phyloP scores from a whole-genome alignment of 108 stramenopile genomes.

The Pseudonitzschia multistriata region DNA sequence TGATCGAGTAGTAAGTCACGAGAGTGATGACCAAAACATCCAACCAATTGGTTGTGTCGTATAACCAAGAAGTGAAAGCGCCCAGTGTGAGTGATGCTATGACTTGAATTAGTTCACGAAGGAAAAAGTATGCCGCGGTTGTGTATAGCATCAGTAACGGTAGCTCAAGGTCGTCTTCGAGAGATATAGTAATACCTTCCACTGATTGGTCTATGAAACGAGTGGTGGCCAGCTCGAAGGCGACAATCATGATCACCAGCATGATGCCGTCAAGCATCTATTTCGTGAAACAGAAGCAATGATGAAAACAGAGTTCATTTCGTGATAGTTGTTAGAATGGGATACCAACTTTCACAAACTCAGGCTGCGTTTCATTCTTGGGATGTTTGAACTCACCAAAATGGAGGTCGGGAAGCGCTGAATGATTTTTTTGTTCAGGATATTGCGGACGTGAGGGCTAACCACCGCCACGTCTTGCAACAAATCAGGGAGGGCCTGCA shows the following conservation, averaged over 20 bases:
- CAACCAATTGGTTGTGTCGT: conserved; percentile 76
- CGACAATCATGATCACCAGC: conserved; percentile 60
- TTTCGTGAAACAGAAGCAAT: neutral
- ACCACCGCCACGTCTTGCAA: conserved; percentile 80
- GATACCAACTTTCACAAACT: neutral
- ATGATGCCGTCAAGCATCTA: conserved; percentile 67
- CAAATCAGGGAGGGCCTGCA: conserved; percentile 81
- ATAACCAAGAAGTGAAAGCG: conserved; percentile 57
- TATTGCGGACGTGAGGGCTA: conserved; percentile 69
- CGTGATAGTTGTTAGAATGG: too few relatives aligned
- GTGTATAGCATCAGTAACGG: conserved; percentile 39
- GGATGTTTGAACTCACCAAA: conserved; percentile 28
- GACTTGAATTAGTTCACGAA: conserved; percentile 65
- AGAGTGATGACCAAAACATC: conserved; percentile 70
- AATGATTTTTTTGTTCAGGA: conserved; percentile 78
- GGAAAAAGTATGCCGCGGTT: conserved; percentile 66
- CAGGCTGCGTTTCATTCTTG: too few relatives aligned
- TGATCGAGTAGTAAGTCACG: conserved; percentile 61
- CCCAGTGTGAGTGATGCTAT: conserved; percentile 54
- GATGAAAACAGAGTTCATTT: neutral
- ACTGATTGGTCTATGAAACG: conserved; percentile 50
- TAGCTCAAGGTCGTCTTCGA: conserved; percentile 20
- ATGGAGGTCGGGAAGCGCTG: conserved; percentile 79
- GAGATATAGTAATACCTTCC: conserved; percentile 13
- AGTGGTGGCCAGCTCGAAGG: conserved; percentile 68